Evolutionary conservation across 148 eudicot species (phyloP).

Genomic region (Diospyros kaki): DNA sequence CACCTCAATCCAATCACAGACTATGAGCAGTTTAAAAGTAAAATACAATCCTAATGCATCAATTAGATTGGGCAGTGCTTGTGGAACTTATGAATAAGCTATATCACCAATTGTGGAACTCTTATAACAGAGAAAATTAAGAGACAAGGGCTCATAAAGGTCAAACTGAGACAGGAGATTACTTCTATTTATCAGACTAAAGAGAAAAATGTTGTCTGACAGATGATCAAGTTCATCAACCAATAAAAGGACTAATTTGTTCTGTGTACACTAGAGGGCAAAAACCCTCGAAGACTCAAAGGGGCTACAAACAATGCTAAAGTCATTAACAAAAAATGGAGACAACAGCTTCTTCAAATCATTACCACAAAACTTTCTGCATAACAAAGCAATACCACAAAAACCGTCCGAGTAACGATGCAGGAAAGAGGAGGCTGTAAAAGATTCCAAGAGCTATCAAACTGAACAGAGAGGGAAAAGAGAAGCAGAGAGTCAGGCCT

Average conservation of each 20-base stretch:
- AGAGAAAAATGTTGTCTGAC: not conserved
- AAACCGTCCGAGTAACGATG: not conserved
- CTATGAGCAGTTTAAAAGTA: not conserved
- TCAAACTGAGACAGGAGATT: not conserved
- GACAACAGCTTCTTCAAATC: not conserved
- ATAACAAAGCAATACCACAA: too few relatives aligned
- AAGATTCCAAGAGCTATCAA: not conserved
- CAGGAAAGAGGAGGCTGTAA: not conserved
- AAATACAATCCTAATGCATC: not conserved
- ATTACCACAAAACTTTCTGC: not conserved
- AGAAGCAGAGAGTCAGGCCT: slow-evolving; percentile 35
- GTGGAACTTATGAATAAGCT: not conserved
- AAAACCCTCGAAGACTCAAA: not conserved
- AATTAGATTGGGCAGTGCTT: not conserved
- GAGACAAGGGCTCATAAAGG: not conserved
- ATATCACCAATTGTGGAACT: too few relatives aligned
- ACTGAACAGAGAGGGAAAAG: not conserved
- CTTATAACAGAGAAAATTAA: too few relatives aligned
- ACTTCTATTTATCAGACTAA: not conserved
- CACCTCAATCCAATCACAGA: not conserved
- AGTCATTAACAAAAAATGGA: not conserved
- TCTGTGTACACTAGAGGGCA: not conserved
- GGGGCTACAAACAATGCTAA: not conserved
- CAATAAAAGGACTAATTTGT: too few relatives aligned
- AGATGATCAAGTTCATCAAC: too few relatives aligned